phyloP scores from a whole-genome alignment of 1,284 basidiomycete genomes.

The Laetiporus sulphureus region DNA sequence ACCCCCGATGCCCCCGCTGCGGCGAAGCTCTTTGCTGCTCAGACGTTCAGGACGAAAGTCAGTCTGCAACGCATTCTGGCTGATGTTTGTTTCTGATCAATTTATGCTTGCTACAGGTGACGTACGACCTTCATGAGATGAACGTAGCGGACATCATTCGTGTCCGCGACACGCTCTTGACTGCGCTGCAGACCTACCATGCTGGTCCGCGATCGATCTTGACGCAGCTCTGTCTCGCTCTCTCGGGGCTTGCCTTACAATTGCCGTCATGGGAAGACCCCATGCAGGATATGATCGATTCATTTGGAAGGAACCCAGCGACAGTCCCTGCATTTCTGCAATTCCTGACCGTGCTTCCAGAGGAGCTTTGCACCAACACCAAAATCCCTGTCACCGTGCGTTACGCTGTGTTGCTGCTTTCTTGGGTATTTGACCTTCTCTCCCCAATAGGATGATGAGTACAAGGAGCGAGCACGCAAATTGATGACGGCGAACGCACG shows the following conservation, averaged over 20 bases:
- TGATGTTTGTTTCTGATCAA: slow-evolving; percentile 1
- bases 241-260: slow-evolving; percentile 90
- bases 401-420: slow-evolving; percentile 16
- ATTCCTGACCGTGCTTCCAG: slow-evolving; percentile 88
- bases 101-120: slow-evolving; percentile 55
- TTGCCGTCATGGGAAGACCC: slow-evolving; percentile 84
- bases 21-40: slow-evolving; percentile 91
- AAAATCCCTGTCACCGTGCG: slow-evolving; percentile 86
- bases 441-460: slow-evolving; percentile 72
- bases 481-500: slow-evolving; percentile 72
- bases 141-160: slow-evolving; percentile 56
- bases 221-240: slow-evolving; percentile 84
- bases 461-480: slow-evolving; percentile 53
- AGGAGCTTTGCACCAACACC: slow-evolving; percentile 83
- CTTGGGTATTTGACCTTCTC: no score
- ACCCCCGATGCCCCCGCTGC: slow-evolving; percentile 74
- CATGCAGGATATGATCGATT: slow-evolving; percentile 79
- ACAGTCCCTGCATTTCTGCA: slow-evolving; percentile 84
- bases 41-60: slow-evolving; percentile 95
- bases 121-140: slow-evolving; percentile 92
- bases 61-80: slow-evolving; percentile 19
- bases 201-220: slow-evolving; percentile 81
- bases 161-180: slow-evolving; percentile 83
- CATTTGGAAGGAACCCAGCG: slow-evolving; percentile 78
- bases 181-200: slow-evolving; percentile 66